phyloP scores from a whole-genome alignment of 192 early-diverging fungal species.

The Radiomyces spectabilis region DNA sequence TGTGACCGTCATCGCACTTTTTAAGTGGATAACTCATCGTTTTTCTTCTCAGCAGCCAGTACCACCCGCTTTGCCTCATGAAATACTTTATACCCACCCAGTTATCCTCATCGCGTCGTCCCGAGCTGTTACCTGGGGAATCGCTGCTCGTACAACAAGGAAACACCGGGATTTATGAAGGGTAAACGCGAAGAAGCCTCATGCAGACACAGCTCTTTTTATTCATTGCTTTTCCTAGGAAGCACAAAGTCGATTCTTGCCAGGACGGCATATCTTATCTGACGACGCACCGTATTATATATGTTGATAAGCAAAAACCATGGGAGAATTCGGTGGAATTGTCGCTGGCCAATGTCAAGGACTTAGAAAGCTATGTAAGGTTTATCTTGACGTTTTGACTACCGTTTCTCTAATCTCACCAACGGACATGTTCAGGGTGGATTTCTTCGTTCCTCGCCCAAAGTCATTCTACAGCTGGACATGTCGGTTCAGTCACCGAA shows the following conservation, averaged over 20 bases:
- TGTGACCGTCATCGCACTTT: background rate
- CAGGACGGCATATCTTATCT: constrained; percentile 70
- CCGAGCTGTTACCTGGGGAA: constrained; percentile 44
- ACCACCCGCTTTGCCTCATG: too few relatives aligned
- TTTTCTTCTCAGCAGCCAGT: background rate
- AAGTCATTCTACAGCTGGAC: constrained; percentile 47
- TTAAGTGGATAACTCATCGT: background rate
- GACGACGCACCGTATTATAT: constrained; percentile 71
- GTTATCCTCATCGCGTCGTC: constrained; percentile 43
- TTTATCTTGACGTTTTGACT: background rate
- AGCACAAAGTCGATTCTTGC: constrained; percentile 49
- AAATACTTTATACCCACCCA: constrained; percentile 25
- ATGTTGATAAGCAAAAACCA: constrained; percentile 60
- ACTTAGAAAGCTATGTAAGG: constrained; percentile 41
- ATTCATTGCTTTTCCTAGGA: constrained; percentile 30
- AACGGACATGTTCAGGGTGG: constrained; percentile 38
- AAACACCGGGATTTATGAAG: constrained; percentile 65
- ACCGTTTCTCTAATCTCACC: too few relatives aligned
- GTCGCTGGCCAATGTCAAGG: constrained; percentile 34
- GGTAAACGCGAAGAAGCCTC: constrained; percentile 26
- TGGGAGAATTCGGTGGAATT: constrained; percentile 47
- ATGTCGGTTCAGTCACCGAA: background rate
- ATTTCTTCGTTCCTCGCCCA: constrained; percentile 55
- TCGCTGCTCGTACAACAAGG: constrained; percentile 48
- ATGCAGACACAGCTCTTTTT: background rate